Percentiles rank a stretch among this genome's conserved stretches.
Evolutionary conservation across 2,329 filamentous ascomycete species (phyloP).

Genomic region (Fusarium transvaalense): DNA sequence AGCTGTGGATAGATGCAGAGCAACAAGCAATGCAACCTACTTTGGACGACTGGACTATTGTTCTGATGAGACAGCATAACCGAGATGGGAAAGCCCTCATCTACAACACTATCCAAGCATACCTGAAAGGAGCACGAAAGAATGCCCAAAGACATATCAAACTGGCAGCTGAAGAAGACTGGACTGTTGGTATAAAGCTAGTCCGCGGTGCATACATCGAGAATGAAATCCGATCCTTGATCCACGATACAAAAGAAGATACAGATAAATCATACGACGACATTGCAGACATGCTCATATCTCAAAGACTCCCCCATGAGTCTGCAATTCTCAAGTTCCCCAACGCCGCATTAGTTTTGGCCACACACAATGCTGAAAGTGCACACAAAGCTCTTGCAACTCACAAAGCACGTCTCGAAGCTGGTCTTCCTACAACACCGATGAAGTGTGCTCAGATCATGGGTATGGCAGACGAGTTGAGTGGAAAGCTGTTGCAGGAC

Average conservation of each 20-base stretch:
- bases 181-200: slow-evolving; percentile 67
- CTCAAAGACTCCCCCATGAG: slow-evolving; percentile 46
- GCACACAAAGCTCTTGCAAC: slow-evolving; percentile 58
- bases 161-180: slow-evolving; percentile 60
- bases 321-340: slow-evolving; percentile 53
- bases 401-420: slow-evolving; percentile 55
- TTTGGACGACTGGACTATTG: slow-evolving; percentile 51
- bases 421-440: slow-evolving; percentile 47
- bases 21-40: slow-evolving; percentile 59
- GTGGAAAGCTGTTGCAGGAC: slow-evolving; percentile 60
- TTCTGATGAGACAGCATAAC: slow-evolving; percentile 56
- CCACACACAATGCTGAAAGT: slow-evolving; percentile 63
- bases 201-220: slow-evolving; percentile 69
- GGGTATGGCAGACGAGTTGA: slow-evolving; percentile 70
- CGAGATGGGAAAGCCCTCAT: slow-evolving; percentile 50
- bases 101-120: slow-evolving; percentile 68
- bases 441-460: slow-evolving; percentile 67
- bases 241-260: slow-evolving; percentile 64
- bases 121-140: slow-evolving; percentile 61
- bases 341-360: slow-evolving; percentile 61
- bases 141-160: slow-evolving; percentile 61
- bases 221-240: slow-evolving; percentile 61
- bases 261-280: slow-evolving; percentile 65
- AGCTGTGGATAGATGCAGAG: slow-evolving; percentile 61
- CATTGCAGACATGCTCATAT: slow-evolving; percentile 61